These are phyloP conservation scores for Conoideocrella luteorostrata DNA, from an alignment of 2,329 filamentous ascomycete species.

Conservation along the genomic window DNA sequence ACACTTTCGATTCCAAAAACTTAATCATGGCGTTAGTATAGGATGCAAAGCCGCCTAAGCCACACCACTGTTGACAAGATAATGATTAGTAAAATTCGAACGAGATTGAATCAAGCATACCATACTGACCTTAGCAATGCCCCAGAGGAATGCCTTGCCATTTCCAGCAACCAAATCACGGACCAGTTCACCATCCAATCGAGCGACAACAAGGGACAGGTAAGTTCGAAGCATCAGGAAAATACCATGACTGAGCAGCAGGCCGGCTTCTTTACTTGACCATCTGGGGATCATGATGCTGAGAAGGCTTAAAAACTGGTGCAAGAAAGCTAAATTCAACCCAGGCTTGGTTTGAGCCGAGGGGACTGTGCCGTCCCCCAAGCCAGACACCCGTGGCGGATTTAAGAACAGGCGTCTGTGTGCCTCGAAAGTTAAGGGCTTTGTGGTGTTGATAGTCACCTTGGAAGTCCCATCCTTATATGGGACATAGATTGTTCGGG, in stretches of 20 bases:
- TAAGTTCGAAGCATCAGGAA: slow-evolving; percentile 93
- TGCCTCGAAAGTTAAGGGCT: slow-evolving; percentile 90
- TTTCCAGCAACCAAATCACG: slow-evolving; percentile 93
- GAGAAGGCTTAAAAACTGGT: slow-evolving; percentile 91
- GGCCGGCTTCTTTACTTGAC: slow-evolving; percentile 89
- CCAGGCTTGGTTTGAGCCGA: slow-evolving; percentile 89
- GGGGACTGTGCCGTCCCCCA: slow-evolving; percentile 69
- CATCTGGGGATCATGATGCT: slow-evolving; percentile 97
- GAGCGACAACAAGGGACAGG: slow-evolving; percentile 84
- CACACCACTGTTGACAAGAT: slow-evolving; percentile 61
- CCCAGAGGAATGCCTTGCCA: slow-evolving; percentile 79
- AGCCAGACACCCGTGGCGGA: slow-evolving; percentile 74
- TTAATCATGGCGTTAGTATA: slow-evolving; percentile 99
- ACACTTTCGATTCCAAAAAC: slow-evolving; percentile 94
- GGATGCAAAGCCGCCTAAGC: slow-evolving; percentile 84
- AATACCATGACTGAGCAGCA: slow-evolving; percentile 79
- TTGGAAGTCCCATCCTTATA: slow-evolving; percentile 84
- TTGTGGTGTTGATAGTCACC: slow-evolving; percentile 85
- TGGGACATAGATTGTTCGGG: slow-evolving; percentile 89
- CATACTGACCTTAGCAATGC: slow-evolving; percentile 64
- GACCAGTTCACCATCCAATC: slow-evolving; percentile 92
- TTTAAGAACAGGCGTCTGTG: slow-evolving; percentile 90
- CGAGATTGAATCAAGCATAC: not conserved
- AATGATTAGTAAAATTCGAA: not conserved
- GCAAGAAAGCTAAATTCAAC: slow-evolving; percentile 88